phyloP scores from a whole-genome alignment of 1,284 basidiomycete species.

The Anthracocystis walkeri region DNA sequence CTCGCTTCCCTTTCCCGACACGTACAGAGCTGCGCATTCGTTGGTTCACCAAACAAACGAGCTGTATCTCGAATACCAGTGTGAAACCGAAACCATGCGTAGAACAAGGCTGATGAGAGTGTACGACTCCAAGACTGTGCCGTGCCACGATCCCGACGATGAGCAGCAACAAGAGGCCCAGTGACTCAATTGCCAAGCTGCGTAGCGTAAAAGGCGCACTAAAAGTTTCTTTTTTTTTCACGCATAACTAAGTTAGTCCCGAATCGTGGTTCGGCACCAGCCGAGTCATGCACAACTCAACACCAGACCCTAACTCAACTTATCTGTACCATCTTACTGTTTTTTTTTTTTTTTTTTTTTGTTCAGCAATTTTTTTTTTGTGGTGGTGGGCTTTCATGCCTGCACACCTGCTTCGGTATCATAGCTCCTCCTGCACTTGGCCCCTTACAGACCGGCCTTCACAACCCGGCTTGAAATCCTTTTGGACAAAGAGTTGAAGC shows the following conservation, averaged over 20 bases:
- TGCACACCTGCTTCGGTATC: background rate
- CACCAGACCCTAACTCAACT: constrained; percentile 2
- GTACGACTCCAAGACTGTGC: too few species aligned
- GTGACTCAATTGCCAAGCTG: background rate
- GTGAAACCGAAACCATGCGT: too few species aligned
- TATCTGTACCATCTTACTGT: constrained; percentile 1
- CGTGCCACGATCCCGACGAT: too few species aligned
- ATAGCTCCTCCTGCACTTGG: constrained; percentile 6
- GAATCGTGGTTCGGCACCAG: constrained; percentile 4
- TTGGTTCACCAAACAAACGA: too few species aligned
- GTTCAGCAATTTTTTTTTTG: background rate
- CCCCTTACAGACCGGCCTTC: constrained; percentile 6
- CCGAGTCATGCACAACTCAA: constrained; percentile 6
- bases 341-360: background rate
- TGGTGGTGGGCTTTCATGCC: background rate
- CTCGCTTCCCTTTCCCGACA: background rate
- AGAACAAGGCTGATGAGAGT: too few species aligned
- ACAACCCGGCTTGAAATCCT: background rate
- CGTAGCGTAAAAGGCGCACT: background rate
- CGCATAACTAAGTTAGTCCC: background rate
- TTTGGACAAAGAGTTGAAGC: background rate
- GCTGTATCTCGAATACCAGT: background rate
- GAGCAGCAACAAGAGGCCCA: too few species aligned
- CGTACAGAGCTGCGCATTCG: constrained; percentile 1
- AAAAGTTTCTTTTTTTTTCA: background rate